phyloP scores from a whole-genome alignment of 768 basidiomycete genomes.

The Macrocybe gigantea region DNA sequence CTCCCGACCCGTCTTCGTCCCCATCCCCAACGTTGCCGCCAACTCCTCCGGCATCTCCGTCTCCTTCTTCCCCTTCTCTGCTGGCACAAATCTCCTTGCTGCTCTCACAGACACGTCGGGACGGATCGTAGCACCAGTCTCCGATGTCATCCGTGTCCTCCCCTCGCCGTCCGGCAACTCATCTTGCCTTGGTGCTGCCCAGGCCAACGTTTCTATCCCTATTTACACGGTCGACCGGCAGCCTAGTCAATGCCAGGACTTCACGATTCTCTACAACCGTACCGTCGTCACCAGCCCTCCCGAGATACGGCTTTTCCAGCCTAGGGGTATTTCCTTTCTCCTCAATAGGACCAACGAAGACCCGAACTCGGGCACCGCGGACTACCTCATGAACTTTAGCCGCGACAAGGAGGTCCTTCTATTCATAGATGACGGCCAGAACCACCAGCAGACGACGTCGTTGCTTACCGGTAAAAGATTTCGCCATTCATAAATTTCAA shows the following conservation, averaged over 20 bases:
- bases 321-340: conserved; percentile 22
- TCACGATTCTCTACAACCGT: conserved; percentile 38
- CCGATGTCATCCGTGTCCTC: conserved; percentile 41
- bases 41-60: conserved; percentile 36
- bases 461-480: conserved; percentile 33
- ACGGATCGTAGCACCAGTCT: conserved; percentile 33
- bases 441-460: conserved; percentile 32
- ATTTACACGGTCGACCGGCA: conserved; percentile 26
- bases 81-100: conserved; percentile 46
- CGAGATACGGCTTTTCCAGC: conserved; percentile 32
- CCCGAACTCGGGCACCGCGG: conserved; percentile 24
- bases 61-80: conserved; percentile 46
- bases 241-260: conserved; percentile 43
- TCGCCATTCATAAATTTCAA: not conserved
- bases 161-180: conserved; percentile 30
- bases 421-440: conserved; percentile 34
- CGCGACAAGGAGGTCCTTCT: conserved; percentile 35
- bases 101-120: conserved; percentile 45
- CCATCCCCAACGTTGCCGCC: conserved; percentile 30
- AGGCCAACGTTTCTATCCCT: conserved; percentile 6
- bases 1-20: conserved; percentile 41
- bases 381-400: conserved; percentile 35
- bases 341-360: conserved; percentile 22
- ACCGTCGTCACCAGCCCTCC: conserved; percentile 22
- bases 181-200: conserved; percentile 31